Evolutionary conservation across 306 rosid species (phyloP).

Genomic region (Castanospermum australe): DNA sequence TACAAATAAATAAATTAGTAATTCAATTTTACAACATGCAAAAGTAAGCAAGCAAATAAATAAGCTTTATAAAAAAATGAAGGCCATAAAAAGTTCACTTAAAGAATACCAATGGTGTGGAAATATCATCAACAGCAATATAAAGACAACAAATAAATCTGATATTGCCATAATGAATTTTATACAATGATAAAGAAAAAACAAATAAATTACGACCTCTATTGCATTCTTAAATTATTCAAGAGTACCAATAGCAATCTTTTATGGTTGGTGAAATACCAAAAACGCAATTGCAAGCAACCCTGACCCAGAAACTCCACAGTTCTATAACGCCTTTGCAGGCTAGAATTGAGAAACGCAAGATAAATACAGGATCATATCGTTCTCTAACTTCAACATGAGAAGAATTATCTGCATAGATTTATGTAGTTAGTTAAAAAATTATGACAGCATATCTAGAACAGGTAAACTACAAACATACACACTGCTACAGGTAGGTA

Average conservation of each 20-base stretch:
- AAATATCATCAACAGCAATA: neutral
- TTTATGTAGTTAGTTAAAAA: slow-evolving; percentile 31
- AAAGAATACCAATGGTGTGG: too few species aligned
- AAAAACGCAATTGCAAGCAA: slow-evolving; percentile 84
- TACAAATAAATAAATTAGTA: slow-evolving; percentile 1
- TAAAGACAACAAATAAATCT: neutral
- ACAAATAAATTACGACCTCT: slow-evolving; percentile 77
- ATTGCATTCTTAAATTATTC: slow-evolving; percentile 50
- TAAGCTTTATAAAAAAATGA: neutral
- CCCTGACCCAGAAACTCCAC: slow-evolving; percentile 78
- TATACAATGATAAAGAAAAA: slow-evolving; percentile 16
- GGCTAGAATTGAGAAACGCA: slow-evolving; percentile 73
- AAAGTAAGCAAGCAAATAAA: neutral
- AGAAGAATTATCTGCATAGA: slow-evolving; percentile 46
- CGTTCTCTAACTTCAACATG: slow-evolving; percentile 38
- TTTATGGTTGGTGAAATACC: slow-evolving; percentile 71
- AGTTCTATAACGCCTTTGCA: slow-evolving; percentile 68
- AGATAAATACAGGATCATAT: slow-evolving; percentile 84
- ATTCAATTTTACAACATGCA: neutral
- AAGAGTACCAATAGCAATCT: slow-evolving; percentile 70
- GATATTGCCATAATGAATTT: slow-evolving; percentile 18
- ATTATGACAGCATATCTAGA: slow-evolving; percentile 14
- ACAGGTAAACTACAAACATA: slow-evolving; percentile 19
- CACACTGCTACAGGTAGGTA: neutral
- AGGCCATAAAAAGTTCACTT: neutral